Evolutionary conservation across 202 grass and related monocot genomes (phyloP), one percentile per base, ranked within the genome.

Genomic region (Carex arenaria): DNA sequence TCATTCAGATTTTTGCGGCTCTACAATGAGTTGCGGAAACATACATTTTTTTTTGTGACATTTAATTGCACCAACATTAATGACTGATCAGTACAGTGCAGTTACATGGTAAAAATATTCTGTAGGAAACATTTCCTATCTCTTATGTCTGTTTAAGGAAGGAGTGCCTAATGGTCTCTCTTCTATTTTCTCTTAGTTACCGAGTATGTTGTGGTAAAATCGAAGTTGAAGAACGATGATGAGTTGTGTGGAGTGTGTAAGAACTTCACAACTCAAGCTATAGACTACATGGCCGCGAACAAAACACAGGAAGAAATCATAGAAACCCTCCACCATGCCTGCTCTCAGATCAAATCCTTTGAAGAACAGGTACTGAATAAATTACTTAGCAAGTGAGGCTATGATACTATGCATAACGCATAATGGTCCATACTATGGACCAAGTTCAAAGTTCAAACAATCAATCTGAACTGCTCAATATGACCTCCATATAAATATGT

Each of bases 261-360:
- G 59, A 81, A 87, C 9, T 87, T 94, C 34, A 78, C 86, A 17
- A 64, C 32, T 26, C 73, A 95, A 82, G 87, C 87, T 54, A 60
- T 91, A 14, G 80, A 75, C 30, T 95, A 90, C 68, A 85, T 98
- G 68, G 80, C 82, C 15, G 55, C 91, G 17, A 91, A 93, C 78
- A 78, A 95, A 73, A 98, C 86, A 34, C 92, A 91, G 73, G 91
- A 89, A 61, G 81, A 89, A 55, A 85, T 98, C 56, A 72, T 85
- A 52, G 47, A 86, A n/a, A 83, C 85, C 56, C 90, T 95, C 84
- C 92, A 98, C 66, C 85, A 88, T 6, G 89, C 89, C 30, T 98
- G 95, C 85, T 70, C 86, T 74, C 81, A 91, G 80, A 81, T 89
- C 47, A 85, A 90, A 85, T 80, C 87, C 84, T 87, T 94, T 14